Base-by-base conservation (phyloP, 1,284 basidiomycete genomes). In the Papiliotrema flavescens region DNA sequence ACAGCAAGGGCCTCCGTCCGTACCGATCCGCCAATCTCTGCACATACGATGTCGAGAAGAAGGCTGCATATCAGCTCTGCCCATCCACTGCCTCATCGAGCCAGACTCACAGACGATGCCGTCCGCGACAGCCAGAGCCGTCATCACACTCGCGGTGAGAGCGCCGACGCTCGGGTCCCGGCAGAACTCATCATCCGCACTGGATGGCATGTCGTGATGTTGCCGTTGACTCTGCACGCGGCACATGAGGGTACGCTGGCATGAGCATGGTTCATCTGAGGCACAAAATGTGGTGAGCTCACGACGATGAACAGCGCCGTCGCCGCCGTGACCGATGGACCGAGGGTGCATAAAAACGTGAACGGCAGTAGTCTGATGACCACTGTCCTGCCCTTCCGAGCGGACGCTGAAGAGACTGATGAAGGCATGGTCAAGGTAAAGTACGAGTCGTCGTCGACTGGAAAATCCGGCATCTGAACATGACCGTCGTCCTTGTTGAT, bases 281-380 rank as follows among this genome's bases (percentile, higher is more conserved):
- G n/a, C 7, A 3, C 14, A 26, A 24, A 23, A 24, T 14, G 26
- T 19, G 2, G 37, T 32, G 28, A 32, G 63, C 66, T 55, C 36
- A 70, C 68, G 17, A 66, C 63, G 44, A 70, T 58, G 47, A 61
- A 63, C 24, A 70, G 56, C 15, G 62, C 55, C 15, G 66, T 66
- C 23, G 68, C 66, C 4, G 68, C 68, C 3, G 66, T 65, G 11
- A 70, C 65, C 32, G 60, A 63, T 8, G 68, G 68, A 19, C 68
- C 68, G 23, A 70, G 59, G 34, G 68, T 70, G 52, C 64, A 64
- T 7, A 68, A 47, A 39, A 70, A 63, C 2, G 63, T 57, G 47
- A 66, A 70, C 0, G 68, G 68, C 7, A 70, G 48, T 0, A 70
- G 51, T 11, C 62, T 47, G 39, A 54, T 58, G 8, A 67, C 46